Percentiles rank a stretch among this genome's conserved stretches.
These are phyloP conservation scores for Colletotrichum lupini DNA, from an alignment of 2,329 filamentous ascomycete species.

Conservation along the genomic window DNA sequence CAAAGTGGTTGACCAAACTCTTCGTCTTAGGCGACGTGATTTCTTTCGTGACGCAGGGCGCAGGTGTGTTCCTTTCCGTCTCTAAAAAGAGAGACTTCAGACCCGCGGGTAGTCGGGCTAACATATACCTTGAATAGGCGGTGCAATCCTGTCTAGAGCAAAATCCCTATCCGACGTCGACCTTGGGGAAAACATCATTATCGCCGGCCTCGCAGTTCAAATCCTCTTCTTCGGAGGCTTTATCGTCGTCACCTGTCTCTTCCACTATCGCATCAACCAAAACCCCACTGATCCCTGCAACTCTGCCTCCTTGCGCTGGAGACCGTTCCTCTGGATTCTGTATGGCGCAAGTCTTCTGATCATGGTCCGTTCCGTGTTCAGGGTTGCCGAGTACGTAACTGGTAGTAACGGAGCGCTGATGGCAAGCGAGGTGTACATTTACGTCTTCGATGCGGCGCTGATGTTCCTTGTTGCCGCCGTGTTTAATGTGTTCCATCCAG, in stretches of 20 bases:
- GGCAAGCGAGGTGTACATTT: constrained; percentile 52
- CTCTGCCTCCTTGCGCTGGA: constrained; percentile 39
- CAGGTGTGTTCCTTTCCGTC: background rate
- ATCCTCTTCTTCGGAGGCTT: constrained; percentile 64
- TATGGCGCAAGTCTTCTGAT: constrained; percentile 50
- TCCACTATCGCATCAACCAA: constrained; percentile 47
- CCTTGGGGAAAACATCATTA: constrained; percentile 54
- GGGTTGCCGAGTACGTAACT: constrained; percentile 58
- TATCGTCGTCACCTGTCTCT: constrained; percentile 54
- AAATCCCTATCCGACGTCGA: background rate
- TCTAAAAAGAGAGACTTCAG: background rate
- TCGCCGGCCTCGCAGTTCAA: constrained; percentile 62
- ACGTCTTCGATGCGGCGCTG: constrained; percentile 53
- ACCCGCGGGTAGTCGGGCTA: too few species aligned
- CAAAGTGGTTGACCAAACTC: constrained; percentile 36
- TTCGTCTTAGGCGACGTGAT: constrained; percentile 33
- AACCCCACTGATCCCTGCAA: constrained; percentile 35
- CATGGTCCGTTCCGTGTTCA: constrained; percentile 55
- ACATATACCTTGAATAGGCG: background rate
- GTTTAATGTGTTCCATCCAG: constrained; percentile 40
- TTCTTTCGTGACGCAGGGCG: constrained; percentile 25
- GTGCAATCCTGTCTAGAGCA: background rate
- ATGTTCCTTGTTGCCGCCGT: constrained; percentile 45
- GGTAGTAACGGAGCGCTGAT: constrained; percentile 53
- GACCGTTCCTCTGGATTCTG: constrained; percentile 42